Base-by-base conservation (phyloP, 1,284 basidiomycete genomes). In the Hypsizygus ulmarius region DNA sequence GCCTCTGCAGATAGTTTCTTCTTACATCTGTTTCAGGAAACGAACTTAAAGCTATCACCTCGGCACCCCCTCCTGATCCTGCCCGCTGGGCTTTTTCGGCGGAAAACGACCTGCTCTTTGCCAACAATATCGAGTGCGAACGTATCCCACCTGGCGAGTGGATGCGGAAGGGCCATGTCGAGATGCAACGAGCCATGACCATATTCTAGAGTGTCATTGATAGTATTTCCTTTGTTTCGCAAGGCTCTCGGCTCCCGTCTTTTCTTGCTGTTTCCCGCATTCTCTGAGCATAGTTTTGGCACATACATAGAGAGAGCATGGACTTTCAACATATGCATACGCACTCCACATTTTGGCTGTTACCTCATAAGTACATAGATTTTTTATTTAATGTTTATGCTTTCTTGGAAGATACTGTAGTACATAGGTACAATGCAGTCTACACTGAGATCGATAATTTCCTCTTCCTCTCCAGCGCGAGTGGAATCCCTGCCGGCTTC, bases 51-150 rank as follows among this genome's bases (percentile, higher is more conserved):
- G 78, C 81, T 5, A 71, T 84, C 47, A 79, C 77, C 3, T 74
- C 79, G 2, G 69, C 73, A 38, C 71, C 77, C 4, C 68, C 78
- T n/a, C 82, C 82, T 12, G 72, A 81, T 59, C 77, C 78, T 28
- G 63, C 69, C 25, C 62, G 65, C 30, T 84, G 83, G 81, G 77
- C 72, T 14, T 85, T 84, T 61, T 73, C 74, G 30, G 64, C 72
- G 30, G 74, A 76, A 57, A 85, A 86, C 57, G 75, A 84, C 60
- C 60, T 76, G 33, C 50, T 84, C 41, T 79, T 84, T 58, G 62
- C 66, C n/a, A 49, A 53, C 39, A 53, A 60, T 35, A 48, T 54
- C 6, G 54, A 46, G 3, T 61, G 64, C 11, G 75, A 78, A 42
- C 71, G 74, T 16, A 61, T 73, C 9, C 52, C 72, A 1, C 82